Conservation (phyloP, 2,329 filamentous ascomycete species). For the Phoma herbarum region DNA sequence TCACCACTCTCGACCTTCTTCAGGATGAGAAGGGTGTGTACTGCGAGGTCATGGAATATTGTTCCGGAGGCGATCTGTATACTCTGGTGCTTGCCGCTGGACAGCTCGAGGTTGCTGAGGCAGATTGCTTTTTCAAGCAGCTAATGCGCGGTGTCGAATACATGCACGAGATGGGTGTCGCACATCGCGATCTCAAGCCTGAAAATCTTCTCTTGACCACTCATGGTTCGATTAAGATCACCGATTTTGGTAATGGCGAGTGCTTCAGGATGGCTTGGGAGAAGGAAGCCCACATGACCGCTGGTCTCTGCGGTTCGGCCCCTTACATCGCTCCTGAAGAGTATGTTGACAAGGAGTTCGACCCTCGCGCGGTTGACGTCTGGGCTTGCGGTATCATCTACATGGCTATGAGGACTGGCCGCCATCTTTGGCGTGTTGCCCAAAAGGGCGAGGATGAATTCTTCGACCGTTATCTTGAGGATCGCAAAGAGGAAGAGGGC, state of each 20-base stretch:
- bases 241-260: conserved; percentile 97
- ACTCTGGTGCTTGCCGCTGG: conserved; percentile 89
- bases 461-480: conserved; percentile 92
- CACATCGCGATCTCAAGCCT: conserved; percentile 94
- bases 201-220: conserved; percentile 95
- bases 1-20: conserved; percentile 93
- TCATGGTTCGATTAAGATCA: conserved; percentile 93
- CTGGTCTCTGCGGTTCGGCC: conserved; percentile 92
- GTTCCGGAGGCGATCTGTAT: conserved; percentile 94
- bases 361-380: conserved; percentile 95
- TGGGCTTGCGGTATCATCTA: conserved; percentile 99
- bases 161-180: conserved; percentile 99
- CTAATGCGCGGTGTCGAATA: conserved; percentile 99
- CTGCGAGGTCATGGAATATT: conserved; percentile 99
- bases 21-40: conserved; percentile 97
- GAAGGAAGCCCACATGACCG: conserved; percentile 97
- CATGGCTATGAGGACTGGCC: conserved; percentile 98
- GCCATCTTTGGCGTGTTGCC: conserved; percentile 96
- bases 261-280: conserved; percentile 99
- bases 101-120: conserved; percentile 90
- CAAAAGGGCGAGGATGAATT: conserved; percentile 98
- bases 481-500: conserved; percentile 90
- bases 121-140: conserved; percentile 99
- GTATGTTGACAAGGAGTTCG: conserved; percentile 94
- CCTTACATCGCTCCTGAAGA: conserved; percentile 98